Evolutionary conservation across 2,329 filamentous ascomycete genomes (phyloP), one percentile per base, ranked within the genome.

Genomic region (Teratosphaeriaceae sp.): DNA sequence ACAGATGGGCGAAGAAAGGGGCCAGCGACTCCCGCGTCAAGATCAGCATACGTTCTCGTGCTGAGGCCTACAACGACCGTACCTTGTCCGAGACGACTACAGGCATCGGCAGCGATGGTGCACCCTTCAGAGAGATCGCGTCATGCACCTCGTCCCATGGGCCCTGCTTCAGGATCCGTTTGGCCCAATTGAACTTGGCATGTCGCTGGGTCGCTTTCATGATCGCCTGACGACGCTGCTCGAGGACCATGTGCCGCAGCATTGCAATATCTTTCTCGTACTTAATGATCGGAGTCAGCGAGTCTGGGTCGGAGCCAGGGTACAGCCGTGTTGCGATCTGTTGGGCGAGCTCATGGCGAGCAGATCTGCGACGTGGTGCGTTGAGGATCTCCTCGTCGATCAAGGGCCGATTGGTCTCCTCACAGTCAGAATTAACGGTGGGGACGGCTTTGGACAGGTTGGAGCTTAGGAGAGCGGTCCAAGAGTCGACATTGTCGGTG

Each of bases 1-100:
- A 44, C 5, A 67, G 52, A 44, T 66, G 63, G 6, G 60, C 50
- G 51, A 66, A 66, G 45, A 66, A 66, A 0, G 63, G 62, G 15
- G 52, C 54, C 8, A 66, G 50, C 7, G 61, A 58, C 30, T 58
- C 51, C 30, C 15, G 16, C 30, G 15, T 18, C 30, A 34, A 34
- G 16, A 34, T 18, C 11, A 34, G 16, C 7, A n/a, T 34, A n/a
- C n/a, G n/a, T n/a, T n/a, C n/a, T n/a, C n/a, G n/a, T n/a, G n/a
- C n/a, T n/a, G n/a, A n/a, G n/a, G n/a, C n/a, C n/a, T n/a, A n/a
- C n/a, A 18, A 18, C 16, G 9, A 8, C 7, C 30, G 15, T 34
- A 34, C 30, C 12, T 50, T 51, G 13, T 60, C 55, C 2, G 58
- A 57, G 15, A 66, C 53, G 34, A 63, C 47, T 8, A 66, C 63